Evolutionary conservation across 495 filamentous ascomycete genomes (phyloP).

Genomic region (Amorphotheca resinae): DNA sequence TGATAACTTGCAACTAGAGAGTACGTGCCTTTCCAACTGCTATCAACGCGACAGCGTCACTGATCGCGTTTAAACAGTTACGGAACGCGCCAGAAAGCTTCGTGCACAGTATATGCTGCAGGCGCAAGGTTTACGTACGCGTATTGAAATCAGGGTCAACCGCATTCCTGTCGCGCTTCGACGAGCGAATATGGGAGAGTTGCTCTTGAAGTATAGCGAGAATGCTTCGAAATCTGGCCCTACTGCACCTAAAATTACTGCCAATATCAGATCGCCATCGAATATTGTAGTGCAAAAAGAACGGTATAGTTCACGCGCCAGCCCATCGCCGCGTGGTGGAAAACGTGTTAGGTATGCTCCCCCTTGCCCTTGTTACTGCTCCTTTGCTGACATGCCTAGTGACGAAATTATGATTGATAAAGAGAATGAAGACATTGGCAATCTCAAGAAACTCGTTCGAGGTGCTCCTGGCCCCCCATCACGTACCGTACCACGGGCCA

Average conservation of each 20-base stretch:
- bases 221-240: constrained; percentile 10
- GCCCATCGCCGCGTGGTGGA: constrained; percentile 24
- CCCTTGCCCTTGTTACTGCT: neutral
- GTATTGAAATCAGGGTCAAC: constrained; percentile 90
- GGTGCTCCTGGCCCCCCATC: constrained; percentile 20
- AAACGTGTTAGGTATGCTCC: constrained; percentile 53
- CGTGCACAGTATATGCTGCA: constrained; percentile 83
- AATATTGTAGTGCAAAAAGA: constrained; percentile 10
- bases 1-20: constrained; percentile 86
- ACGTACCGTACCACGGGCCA: constrained; percentile 14
- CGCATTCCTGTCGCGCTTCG: constrained; percentile 75
- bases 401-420: constrained; percentile 58
- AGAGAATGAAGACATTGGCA: constrained; percentile 56
- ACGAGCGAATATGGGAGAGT: constrained; percentile 71
- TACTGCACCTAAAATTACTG: constrained; percentile 8
- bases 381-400: constrained; percentile 27
- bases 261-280: constrained; percentile 13
- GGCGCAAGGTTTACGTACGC: constrained; percentile 67
- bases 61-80: constrained; percentile 45
- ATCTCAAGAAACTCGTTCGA: constrained; percentile 45
- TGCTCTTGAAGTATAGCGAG: constrained; percentile 32
- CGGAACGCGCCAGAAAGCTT: constrained; percentile 80
- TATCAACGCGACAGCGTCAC: constrained; percentile 1
- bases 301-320: constrained; percentile 19
- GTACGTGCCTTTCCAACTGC: constrained; percentile 36